phyloP scores from a whole-genome alignment of 495 filamentous ascomycete species.

The Trichoderma virens region DNA sequence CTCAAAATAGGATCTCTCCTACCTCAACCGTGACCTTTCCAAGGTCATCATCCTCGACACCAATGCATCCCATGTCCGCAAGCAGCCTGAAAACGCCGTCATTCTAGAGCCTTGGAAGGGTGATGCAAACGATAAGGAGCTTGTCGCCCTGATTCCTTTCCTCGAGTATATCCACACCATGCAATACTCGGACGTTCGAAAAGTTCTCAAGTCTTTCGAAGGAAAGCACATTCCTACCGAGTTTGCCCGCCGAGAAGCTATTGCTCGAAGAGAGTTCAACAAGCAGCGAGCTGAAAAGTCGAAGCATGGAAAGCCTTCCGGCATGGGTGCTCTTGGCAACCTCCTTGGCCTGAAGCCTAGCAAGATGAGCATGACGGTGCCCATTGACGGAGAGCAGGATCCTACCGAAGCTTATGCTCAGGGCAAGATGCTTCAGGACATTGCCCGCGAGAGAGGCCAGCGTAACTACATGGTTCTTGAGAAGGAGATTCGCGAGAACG shows the following conservation, averaged over 20 bases:
- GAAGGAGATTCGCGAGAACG: slow-evolving; percentile 81
- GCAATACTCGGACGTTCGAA: slow-evolving; percentile 75
- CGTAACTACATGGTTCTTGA: slow-evolving; percentile 84
- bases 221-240: slow-evolving; percentile 79
- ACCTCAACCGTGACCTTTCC: slow-evolving; percentile 88
- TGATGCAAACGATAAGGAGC: slow-evolving; percentile 67
- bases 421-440: slow-evolving; percentile 92
- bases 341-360: slow-evolving; percentile 68
- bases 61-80: slow-evolving; percentile 64
- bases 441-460: slow-evolving; percentile 83
- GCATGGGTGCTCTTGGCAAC: slow-evolving; percentile 55
- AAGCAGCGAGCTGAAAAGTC: slow-evolving; percentile 63
- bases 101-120: slow-evolving; percentile 86
- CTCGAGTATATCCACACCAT: slow-evolving; percentile 95
- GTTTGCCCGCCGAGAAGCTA: slow-evolving; percentile 81
- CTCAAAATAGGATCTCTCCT: slow-evolving; percentile 72
- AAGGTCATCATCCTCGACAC: slow-evolving; percentile 94
- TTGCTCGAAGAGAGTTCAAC: slow-evolving; percentile 70
- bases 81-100: slow-evolving; percentile 91
- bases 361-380: slow-evolving; percentile 41
- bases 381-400: slow-evolving; percentile 58
- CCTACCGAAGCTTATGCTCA: slow-evolving; percentile 67
- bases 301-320: slow-evolving; percentile 42
- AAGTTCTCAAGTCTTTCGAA: slow-evolving; percentile 79
- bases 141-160: slow-evolving; percentile 87